Evolutionary conservation across 768 basidiomycete species (phyloP), one percentile per base, ranked within the genome.

Genomic region (Lyophyllum shimeji): DNA sequence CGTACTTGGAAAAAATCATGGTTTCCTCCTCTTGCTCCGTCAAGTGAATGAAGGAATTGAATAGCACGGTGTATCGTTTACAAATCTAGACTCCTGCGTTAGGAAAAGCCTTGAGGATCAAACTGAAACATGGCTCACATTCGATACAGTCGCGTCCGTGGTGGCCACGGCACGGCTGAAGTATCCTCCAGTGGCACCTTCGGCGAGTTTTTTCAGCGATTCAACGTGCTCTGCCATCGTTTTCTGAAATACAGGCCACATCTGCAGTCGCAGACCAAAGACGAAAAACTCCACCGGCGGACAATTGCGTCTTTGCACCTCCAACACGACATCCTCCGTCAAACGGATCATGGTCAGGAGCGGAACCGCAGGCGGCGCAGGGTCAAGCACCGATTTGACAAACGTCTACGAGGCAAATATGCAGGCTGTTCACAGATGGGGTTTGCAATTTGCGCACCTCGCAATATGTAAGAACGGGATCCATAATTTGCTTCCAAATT

Each of bases 221-320:
- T 95, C 93, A 44, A 89, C 76, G 60, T 98, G 85, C 18, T 88
- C 86, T 21, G 88, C 82, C 86, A 98, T 90, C 27, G 81, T 82
- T 64, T 90, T 95, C 66, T 95, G 90, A 71, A 96, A 98, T 4
- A 89, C 77, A 1, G 96, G 97, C 93, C 95, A 98, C 79, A 98
- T 84, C 61, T 86, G 81, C 52, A 99, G 72, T 20, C 93, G 87
- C 43, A 95, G 77, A 1, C 81, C 78, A 68, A 94, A 90, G 49
- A 95, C 78, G 69, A 88, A 94, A 7, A 82, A 80, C 62, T 95
- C 91, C 20, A 95, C 79, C 13, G 95, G 91, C 6, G 86, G 74
- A 62, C 90, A 93, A 9, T 80, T 82, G 46, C 94, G 85, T 60
- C 80, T 82, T 65, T 93, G 89, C 12, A 92, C 82, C 62, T 92